Base-by-base conservation (phyloP, 2,329 filamentous ascomycete genomes). In the Fusarium sp. region DNA sequence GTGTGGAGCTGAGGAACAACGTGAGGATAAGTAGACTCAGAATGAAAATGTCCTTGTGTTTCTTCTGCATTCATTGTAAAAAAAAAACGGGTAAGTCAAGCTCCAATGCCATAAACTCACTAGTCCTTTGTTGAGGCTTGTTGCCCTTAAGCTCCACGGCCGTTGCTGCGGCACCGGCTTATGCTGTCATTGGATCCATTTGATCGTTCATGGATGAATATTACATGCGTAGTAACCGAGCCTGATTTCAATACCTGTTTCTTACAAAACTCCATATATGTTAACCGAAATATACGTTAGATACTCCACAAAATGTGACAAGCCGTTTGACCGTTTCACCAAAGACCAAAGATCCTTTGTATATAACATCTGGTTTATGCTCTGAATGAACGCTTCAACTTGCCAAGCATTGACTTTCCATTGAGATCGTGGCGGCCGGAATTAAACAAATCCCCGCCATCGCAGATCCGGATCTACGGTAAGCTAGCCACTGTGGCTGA, bases 401-500 rank as follows among this genome's bases (percentile, higher is more conserved):
- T 55, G 56, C 51, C 48, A 59, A 54, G 64, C 64, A 68, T 68
- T 55, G 58, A 64, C 63, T 68, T 68, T 59, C n/a, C 9, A 11
- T 24, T 11, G 18, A 51, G 44, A 70, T 68, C 39, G 57, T 69
- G 60, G 66, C 60, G 51, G 40, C 22, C 57, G 44, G 57, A 45
- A 69, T 59, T 56, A 70, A 70, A 44, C 36, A 13, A 43, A 67
- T 52, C 49, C 28, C 67, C 68, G 48, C 48, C 24, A 48, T 46
- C 28, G 63, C 58, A 50, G 63, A 68, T 68, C 63, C 57, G 26
- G 63, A 68, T 70, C 66, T 44, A n/a, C 42, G 48, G 36, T 39
- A 38, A 51, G 55, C 34, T 45, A 52, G 66, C 61, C 66, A 69
- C 61, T 69, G 66, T 69, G 66, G 66, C 66, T 69, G 51, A 51